Evolutionary conservation across 1,284 basidiomycete species (phyloP).

Genomic region (Chalciporus piperatoides): DNA sequence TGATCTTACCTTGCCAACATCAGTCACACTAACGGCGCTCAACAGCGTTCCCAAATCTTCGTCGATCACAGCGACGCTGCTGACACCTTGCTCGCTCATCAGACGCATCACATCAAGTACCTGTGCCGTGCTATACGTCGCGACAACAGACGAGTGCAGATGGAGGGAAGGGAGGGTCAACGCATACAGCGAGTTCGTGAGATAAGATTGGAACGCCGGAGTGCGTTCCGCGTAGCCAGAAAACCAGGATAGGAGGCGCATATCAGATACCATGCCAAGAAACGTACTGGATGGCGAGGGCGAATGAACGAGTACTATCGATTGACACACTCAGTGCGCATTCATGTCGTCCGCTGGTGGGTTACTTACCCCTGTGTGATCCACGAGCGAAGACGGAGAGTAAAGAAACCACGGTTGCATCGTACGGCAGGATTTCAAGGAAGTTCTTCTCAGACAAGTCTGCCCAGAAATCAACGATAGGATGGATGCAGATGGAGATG

Average conservation of each 20-base stretch:
- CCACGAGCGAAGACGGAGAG: constrained; percentile 65
- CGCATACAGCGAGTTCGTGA: constrained; percentile 52
- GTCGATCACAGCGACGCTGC: constrained; percentile 70
- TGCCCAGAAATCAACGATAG: constrained; percentile 26
- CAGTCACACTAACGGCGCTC: constrained; percentile 75
- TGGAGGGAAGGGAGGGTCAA: constrained; percentile 64
- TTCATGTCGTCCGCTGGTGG: neutral
- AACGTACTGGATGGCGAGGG: constrained; percentile 38
- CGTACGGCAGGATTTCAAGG: constrained; percentile 56
- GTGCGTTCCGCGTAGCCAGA: constrained; percentile 48
- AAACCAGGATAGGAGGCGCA: constrained; percentile 61
- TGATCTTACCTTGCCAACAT: constrained; percentile 59
- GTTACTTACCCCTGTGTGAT: constrained; percentile 56
- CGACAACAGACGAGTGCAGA: constrained; percentile 57
- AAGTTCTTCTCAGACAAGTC: constrained; percentile 82
- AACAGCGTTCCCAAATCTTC: constrained; percentile 54
- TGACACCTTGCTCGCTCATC: constrained; percentile 78
- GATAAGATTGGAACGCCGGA: constrained; percentile 47
- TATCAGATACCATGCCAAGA: constrained; percentile 61
- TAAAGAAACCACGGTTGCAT: constrained; percentile 59
- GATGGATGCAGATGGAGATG: neutral
- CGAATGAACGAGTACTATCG: constrained; percentile 49
- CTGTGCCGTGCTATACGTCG: constrained; percentile 50
- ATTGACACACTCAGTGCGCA: constrained; percentile 3
- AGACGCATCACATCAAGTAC: constrained; percentile 74